Evolutionary conservation across 192 early-diverging fungal species (phyloP), one percentile per base, ranked within the genome.

Genomic region (Diversispora epigaea): DNA sequence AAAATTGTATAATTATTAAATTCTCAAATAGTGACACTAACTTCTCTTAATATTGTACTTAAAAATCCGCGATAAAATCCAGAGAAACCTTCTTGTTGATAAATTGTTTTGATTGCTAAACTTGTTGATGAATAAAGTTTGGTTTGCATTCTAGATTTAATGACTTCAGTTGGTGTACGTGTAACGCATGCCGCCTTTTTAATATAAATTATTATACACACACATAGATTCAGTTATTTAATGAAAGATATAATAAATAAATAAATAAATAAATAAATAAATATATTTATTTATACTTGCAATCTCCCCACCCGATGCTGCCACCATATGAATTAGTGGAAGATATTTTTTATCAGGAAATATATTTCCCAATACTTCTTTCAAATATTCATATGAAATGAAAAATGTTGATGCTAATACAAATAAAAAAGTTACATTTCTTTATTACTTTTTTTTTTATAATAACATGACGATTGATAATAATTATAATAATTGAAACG

Each of bases 71-170:
- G 89, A 76, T 97, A 99, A 71, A 99, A 92, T 5, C 96, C 97
- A 66, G 87, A 70, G 5, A 94, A 47, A 0, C 95, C 95, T 57
- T 96, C 92, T 15, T 83, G 76, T 3, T 80, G 67, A 61, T 91
- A 77, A 8, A 94, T 94, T 56, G 86, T 78, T 41, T 80, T 80
- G 10, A 94, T 76, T 11, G 95, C 94, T 2, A 71, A 77, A 6
- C 78, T 77, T n/a, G 90, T 86, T 67, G 88, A 83, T 2, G 54
- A 47, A 77, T 89, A 93, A 68, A 92, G 92, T 78, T 92, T 84
- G 45, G 94, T 89, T 80, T 99, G 97, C 93, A 99, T 91, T 58
- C 97, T 85, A 79, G 96, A 94, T 79, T 99, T 99, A 65, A 96
- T 87, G 15, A 97, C 92, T 76, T 99, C 97, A 15, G 97, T 97